Percentiles rank a stretch among this genome's conserved stretches.
phyloP scores from a whole-genome alignment of 331 rosid genomes.

The Spiraea crenata region DNA sequence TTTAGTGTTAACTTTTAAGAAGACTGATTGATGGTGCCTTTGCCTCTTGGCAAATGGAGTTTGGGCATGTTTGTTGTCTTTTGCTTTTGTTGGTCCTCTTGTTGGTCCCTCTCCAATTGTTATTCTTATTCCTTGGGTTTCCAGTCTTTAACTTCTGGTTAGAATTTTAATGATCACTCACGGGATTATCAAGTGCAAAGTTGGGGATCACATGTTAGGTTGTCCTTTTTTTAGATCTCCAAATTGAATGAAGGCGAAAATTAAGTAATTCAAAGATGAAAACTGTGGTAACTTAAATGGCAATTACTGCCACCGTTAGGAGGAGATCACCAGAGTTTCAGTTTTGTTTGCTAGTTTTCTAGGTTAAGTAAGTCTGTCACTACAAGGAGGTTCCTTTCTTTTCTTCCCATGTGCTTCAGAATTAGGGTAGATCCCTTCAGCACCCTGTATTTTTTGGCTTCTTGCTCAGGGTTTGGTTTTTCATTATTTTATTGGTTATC shows the following conservation, averaged over 20 bases:
- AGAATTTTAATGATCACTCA: background rate
- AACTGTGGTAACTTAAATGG: background rate
- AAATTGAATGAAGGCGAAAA: background rate
- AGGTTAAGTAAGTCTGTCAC: background rate
- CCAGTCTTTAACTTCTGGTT: background rate
- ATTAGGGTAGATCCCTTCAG: background rate
- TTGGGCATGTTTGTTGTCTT: background rate
- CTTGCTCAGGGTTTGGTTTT: background rate
- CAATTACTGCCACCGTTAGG: background rate
- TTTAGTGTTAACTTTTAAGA: background rate
- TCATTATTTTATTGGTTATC: background rate
- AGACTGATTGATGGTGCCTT: background rate
- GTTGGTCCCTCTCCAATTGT: slow-evolving; percentile 11
- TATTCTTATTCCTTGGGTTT: background rate
- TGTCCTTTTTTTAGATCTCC: background rate
- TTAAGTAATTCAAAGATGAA: background rate
- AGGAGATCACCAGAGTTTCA: background rate
- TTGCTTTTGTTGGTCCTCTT: slow-evolving; percentile 1
- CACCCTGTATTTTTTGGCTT: background rate
- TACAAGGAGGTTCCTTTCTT: slow-evolving; percentile 1
- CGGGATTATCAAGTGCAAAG: background rate
- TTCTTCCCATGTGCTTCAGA: background rate
- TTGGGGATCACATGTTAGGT: background rate
- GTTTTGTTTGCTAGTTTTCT: background rate
- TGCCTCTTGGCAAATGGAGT: background rate